Evolutionary conservation across 1,284 basidiomycete genomes (phyloP).

Genomic region (Inonotus hispidus): DNA sequence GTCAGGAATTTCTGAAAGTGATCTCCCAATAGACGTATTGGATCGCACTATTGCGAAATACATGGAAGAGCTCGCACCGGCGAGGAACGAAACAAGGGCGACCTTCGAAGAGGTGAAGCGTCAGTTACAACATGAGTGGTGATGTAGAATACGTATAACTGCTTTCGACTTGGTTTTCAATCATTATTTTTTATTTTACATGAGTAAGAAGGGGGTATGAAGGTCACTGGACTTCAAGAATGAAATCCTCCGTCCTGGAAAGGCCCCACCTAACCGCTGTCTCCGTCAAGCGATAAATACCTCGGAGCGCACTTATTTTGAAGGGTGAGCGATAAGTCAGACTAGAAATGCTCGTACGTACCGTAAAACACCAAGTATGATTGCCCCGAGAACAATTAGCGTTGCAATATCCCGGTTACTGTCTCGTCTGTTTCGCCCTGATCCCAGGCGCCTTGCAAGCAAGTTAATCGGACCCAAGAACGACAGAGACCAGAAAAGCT

Average conservation of each 20-base stretch:
- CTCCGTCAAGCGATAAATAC: constrained; percentile 64
- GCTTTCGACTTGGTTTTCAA: background rate
- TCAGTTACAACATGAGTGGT: constrained; percentile 64
- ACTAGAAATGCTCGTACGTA: constrained; percentile 27
- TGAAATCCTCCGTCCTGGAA: constrained; percentile 68
- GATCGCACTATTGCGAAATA: constrained; percentile 68
- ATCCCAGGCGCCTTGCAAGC: constrained; percentile 55
- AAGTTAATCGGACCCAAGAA: constrained; percentile 60
- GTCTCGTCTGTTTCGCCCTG: constrained; percentile 39
- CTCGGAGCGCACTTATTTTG: constrained; percentile 52
- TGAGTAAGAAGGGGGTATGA: background rate
- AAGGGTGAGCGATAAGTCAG: background rate
- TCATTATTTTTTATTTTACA: background rate
- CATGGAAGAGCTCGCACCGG: constrained; percentile 56
- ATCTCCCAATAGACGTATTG: constrained; percentile 71
- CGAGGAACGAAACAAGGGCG: constrained; percentile 51
- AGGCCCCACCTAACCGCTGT: constrained; percentile 53
- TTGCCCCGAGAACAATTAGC: constrained; percentile 54
- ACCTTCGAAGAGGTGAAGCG: constrained; percentile 65
- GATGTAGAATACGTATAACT: constrained; percentile 1
- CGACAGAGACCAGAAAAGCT: constrained; percentile 58
- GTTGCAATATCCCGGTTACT: constrained; percentile 58
- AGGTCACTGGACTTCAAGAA: constrained; percentile 55
- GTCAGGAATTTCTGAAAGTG: constrained; percentile 45
- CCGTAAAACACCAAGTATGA: constrained; percentile 61